phyloP scores from a whole-genome alignment of 805 yeast genomes.

The Pichia exigua region DNA sequence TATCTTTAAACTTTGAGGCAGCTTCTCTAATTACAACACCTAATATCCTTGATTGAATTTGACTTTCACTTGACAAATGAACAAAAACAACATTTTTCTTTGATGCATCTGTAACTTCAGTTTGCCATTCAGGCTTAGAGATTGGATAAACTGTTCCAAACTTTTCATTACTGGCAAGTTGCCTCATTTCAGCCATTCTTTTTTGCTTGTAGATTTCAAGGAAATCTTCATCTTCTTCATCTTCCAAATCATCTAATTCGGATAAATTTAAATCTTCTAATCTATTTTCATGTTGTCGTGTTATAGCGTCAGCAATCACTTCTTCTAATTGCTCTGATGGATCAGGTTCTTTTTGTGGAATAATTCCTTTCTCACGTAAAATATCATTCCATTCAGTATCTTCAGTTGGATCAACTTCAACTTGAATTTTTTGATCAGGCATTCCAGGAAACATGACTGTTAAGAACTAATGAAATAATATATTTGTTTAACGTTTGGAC shows the following conservation, averaged over 20 bases:
- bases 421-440: conserved; percentile 55
- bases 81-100: conserved; percentile 58
- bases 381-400: conserved; percentile 99
- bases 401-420: conserved; percentile 89
- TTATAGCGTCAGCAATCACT: conserved; percentile 76
- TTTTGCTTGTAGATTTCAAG: conserved; percentile 67
- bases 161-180: conserved; percentile 44
- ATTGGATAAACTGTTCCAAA: conserved; percentile 76
- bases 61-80: conserved; percentile 64
- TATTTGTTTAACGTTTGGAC: no score
- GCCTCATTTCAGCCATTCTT: conserved; percentile 66
- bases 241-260: conserved; percentile 83
- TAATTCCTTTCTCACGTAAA: conserved; percentile 78
- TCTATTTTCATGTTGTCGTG: conserved; percentile 73
- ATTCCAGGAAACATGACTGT: conserved; percentile 5
- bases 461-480: no score
- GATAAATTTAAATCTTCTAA: conserved; percentile 69
- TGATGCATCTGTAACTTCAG: conserved; percentile 80
- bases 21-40: conserved; percentile 45
- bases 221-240: conserved; percentile 90
- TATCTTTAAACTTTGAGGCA: conserved; percentile 66
- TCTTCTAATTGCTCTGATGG: conserved; percentile 84
- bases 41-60: conserved; percentile 67
- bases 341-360: conserved; percentile 86
- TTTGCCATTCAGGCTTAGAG: conserved; percentile 79